Percentiles rank a stretch among this genome's conserved stretches.
Evolutionary conservation across 129 eudicot species (phyloP).

Genomic region (Silybum marianum): DNA sequence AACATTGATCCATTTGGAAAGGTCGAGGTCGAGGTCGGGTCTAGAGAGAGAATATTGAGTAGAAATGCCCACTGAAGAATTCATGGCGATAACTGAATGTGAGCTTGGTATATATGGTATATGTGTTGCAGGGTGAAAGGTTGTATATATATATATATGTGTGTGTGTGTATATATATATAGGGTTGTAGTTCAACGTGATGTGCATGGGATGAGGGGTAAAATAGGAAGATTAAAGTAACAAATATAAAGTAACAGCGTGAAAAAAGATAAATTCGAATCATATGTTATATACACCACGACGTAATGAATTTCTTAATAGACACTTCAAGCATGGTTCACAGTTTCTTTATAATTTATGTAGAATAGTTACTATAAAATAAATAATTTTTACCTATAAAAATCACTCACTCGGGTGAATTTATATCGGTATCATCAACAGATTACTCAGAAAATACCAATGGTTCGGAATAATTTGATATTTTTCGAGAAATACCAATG

Average conservation of each 20-base stretch:
- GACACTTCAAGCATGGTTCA: background rate
- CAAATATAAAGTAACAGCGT: background rate
- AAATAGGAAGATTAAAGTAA: background rate
- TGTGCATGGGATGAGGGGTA: slow-evolving; percentile 7
- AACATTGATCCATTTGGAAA: slow-evolving; percentile 30
- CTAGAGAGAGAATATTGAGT: background rate
- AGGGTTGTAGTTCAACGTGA: background rate
- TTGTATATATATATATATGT: background rate
- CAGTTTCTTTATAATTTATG: background rate
- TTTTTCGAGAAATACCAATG: no score
- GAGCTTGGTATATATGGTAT: slow-evolving; percentile 9
- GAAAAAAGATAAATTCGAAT: background rate
- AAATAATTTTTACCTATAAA: no score
- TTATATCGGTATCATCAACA: no score
- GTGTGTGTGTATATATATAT: no score
- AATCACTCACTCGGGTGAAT: no score
- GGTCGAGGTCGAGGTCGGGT: background rate
- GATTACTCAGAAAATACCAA: no score
- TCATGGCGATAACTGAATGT: background rate
- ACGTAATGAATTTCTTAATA: background rate
- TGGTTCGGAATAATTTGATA: no score
- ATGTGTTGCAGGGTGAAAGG: background rate
- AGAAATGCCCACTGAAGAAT: background rate
- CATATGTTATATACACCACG: background rate
- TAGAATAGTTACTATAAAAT: no score